A percentile compares a stretch with the other conserved stretches of the same genome.
Conservation (phyloP, 495 filamentous ascomycete genomes). For the Penicillium nucicola region DNA sequence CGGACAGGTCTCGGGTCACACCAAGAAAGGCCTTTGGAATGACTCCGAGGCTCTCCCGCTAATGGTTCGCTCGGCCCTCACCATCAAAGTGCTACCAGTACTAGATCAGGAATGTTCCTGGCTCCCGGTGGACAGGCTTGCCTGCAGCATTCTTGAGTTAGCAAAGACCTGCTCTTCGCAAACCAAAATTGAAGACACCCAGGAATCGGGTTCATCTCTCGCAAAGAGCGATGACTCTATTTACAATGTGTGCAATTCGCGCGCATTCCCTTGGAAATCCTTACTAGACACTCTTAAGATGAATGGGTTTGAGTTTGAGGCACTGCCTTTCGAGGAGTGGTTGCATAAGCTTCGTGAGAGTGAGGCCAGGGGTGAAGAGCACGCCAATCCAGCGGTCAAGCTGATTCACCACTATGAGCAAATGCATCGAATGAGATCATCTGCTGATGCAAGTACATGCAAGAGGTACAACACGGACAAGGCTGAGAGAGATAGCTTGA, state of each 20-base stretch:
- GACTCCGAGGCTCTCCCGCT: conserved; percentile 54
- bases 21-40: conserved; percentile 55
- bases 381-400: conserved; percentile 56
- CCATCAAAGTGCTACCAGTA: conserved; percentile 45
- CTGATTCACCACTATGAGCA: conserved; percentile 52
- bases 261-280: conserved; percentile 49
- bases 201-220: not conserved
- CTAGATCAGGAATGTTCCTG: conserved; percentile 47
- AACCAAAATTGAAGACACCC: not conserved
- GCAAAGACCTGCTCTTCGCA: conserved; percentile 23
- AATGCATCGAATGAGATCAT: conserved; percentile 19
- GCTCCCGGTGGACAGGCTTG: conserved; percentile 57
- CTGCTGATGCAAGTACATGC: not conserved
- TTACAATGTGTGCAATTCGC: conserved; percentile 53
- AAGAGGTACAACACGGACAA: conserved; percentile 31
- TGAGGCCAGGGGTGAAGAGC: conserved; percentile 43
- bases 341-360: conserved; percentile 39
- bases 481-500: conserved; percentile 35
- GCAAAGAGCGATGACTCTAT: conserved; percentile 30
- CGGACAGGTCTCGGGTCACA: conserved; percentile 58
- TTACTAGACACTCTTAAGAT: conserved; percentile 44
- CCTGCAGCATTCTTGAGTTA: conserved; percentile 46
- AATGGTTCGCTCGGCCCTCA: conserved; percentile 52
- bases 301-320: conserved; percentile 45
- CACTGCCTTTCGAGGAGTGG: conserved; percentile 47